Conservation (phyloP, 176 grass and related monocot species). For the Ensete ventricosum region DNA sequence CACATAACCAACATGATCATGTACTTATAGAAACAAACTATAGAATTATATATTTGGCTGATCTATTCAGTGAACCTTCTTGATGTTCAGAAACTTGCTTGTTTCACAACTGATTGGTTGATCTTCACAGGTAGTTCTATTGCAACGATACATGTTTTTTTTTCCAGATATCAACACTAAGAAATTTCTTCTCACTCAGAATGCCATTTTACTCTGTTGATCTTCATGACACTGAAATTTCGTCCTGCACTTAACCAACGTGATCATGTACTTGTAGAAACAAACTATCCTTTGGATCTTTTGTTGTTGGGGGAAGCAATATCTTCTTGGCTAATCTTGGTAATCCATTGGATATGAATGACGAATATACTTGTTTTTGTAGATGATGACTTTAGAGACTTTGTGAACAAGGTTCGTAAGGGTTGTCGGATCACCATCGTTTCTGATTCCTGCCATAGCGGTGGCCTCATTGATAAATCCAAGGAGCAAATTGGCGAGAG, state of each 20-base stretch:
- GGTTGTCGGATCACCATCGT: constrained; percentile 72
- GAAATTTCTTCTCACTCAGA: not conserved
- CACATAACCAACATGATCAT: not conserved
- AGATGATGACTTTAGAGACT: constrained; percentile 84
- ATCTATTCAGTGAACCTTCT: not conserved
- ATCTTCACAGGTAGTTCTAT: not conserved
- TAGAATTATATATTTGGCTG: not conserved
- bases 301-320: not conserved
- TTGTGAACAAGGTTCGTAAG: constrained; percentile 51
- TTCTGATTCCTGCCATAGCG: constrained; percentile 81
- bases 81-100: not conserved
- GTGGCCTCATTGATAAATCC: constrained; percentile 63
- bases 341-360: not conserved
- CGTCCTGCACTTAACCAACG: not conserved
- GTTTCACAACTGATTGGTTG: not conserved
- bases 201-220: not conserved
- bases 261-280: not conserved
- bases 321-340: not conserved
- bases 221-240: not conserved
- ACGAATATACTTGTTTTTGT: constrained; percentile 1
- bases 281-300: not conserved
- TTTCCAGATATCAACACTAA: too few relatives aligned
- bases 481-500: constrained; percentile 91
- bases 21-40: too few relatives aligned
- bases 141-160: not conserved